Evolutionary conservation across 768 basidiomycete genomes (phyloP), one percentile per base, ranked within the genome.

Genomic region (Boletus rubroflammeus): DNA sequence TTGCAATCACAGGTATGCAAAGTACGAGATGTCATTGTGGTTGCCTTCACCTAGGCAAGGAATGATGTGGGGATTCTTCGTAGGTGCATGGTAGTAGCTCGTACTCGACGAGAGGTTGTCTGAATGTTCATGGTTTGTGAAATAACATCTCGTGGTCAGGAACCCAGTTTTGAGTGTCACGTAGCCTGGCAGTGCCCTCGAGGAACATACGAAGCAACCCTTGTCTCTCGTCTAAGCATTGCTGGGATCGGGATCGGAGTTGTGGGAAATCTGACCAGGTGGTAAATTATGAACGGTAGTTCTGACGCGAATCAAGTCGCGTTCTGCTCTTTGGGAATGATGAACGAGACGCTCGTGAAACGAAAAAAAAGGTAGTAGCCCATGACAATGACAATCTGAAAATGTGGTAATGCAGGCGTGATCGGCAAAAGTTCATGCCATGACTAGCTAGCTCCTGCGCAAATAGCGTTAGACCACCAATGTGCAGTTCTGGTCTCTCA

Each of bases 381-480:
- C 49, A 35, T 25, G 51, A 23, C 25, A 40, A 35, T 25, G 51
- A 23, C 25, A 40, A 23, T 56, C 50, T 17, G 53, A 53, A 23
- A 64, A 17, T 1, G 59, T 43, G 8, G 62, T 66, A 10, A 63
- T 29, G 19, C 65, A 66, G 9, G 62, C 62, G 34, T 66, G 62
- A 13, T 46, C 64, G 11, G 23, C 29, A 6, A 66, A 66, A 67
- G 15, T 31, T n/a, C 56, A 66, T 58, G 8, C 59, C 61, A 5
- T 47, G 23, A n/a, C 15, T 47, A 21, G 23, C 34, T 6, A 66
- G 38, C 1, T 54, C 57, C 29, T 14, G 19, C 17, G 34, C 53
- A 38, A n/a, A 25, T 68, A 38, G n/a, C 61, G 15, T 54, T 55
- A 3, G 48, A 41, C 64, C 61, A 68, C 66, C 58, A 60, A 21